Conservation (phyloP, 441 rosid genomes). For the Gossypium schwendimanii region DNA sequence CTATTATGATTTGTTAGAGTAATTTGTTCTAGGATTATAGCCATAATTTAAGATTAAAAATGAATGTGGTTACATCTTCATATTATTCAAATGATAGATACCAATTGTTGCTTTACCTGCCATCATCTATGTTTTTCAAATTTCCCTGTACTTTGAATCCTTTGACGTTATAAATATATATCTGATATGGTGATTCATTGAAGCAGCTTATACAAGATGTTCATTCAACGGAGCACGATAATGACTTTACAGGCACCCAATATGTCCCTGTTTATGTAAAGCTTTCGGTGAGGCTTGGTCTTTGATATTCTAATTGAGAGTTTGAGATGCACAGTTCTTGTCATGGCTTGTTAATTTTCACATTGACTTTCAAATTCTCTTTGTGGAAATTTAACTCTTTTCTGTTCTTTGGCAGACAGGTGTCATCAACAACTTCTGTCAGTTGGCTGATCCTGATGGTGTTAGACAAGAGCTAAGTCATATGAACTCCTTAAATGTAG, state of each 20-base stretch:
- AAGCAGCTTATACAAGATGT: constrained; percentile 84
- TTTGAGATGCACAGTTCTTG: background rate
- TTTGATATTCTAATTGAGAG: constrained; percentile 3
- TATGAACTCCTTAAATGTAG: constrained; percentile 53
- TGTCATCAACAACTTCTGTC: constrained; percentile 49
- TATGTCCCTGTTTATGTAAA: constrained; percentile 59
- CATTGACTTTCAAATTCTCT: constrained; percentile 1
- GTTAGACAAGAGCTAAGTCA: constrained; percentile 50
- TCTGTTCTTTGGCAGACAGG: constrained; percentile 37
- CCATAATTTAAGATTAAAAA: background rate
- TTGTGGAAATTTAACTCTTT: constrained; percentile 8
- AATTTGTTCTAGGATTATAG: background rate
- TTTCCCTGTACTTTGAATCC: background rate
- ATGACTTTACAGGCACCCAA: constrained; percentile 38
- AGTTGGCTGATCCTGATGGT: constrained; percentile 52
- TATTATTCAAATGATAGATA: background rate
- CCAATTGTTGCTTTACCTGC: background rate
- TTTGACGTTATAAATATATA: background rate
- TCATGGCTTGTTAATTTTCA: background rate
- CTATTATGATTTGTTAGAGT: background rate
- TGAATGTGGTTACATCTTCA: background rate
- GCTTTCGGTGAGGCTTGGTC: constrained; percentile 50
- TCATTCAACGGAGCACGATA: constrained; percentile 46
- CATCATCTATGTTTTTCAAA: constrained; percentile 4
- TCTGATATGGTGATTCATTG: constrained; percentile 17